phyloP scores from a whole-genome alignment of 495 filamentous ascomycete species.

The Aspergillus egyptiacus region DNA sequence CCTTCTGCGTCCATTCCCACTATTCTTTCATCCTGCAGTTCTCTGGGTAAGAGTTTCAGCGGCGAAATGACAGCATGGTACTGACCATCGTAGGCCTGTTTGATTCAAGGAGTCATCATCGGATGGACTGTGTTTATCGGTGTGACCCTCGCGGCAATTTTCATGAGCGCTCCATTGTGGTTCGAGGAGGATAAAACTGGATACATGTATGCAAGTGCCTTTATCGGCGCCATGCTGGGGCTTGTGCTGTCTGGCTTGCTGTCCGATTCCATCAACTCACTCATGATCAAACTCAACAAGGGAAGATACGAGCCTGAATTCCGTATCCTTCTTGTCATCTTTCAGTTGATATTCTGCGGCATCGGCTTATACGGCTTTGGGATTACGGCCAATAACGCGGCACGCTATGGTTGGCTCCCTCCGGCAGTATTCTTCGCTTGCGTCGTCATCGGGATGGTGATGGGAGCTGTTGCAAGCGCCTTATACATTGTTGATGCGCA shows the following conservation, averaged over 20 bases:
- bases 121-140: conserved; percentile 96
- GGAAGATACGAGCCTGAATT: conserved; percentile 93
- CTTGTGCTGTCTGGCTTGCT: conserved; percentile 68
- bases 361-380: conserved; percentile 83
- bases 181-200: conserved; percentile 78
- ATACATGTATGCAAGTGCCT: conserved; percentile 83
- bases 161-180: conserved; percentile 71
- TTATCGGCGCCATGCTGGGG: conserved; percentile 75
- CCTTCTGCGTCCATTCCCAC: conserved; percentile 55
- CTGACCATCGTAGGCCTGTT: conserved; percentile 48
- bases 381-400: conserved; percentile 53
- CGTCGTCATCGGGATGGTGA: conserved; percentile 79
- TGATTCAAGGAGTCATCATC: conserved; percentile 86
- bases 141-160: conserved; percentile 76
- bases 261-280: conserved; percentile 64
- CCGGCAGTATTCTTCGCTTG: conserved; percentile 75
- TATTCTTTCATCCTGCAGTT: conserved; percentile 76
- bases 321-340: conserved; percentile 71
- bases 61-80: background rate
- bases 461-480: conserved; percentile 77
- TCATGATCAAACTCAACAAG: conserved; percentile 65
- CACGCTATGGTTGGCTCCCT: conserved; percentile 60
- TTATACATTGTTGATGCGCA: conserved; percentile 96
- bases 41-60: conserved; percentile 54
- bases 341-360: conserved; percentile 70